These are phyloP conservation scores for Hypoxylon rubiginosum DNA, from an alignment of 2,329 filamentous ascomycete species.

Conservation along the genomic window DNA sequence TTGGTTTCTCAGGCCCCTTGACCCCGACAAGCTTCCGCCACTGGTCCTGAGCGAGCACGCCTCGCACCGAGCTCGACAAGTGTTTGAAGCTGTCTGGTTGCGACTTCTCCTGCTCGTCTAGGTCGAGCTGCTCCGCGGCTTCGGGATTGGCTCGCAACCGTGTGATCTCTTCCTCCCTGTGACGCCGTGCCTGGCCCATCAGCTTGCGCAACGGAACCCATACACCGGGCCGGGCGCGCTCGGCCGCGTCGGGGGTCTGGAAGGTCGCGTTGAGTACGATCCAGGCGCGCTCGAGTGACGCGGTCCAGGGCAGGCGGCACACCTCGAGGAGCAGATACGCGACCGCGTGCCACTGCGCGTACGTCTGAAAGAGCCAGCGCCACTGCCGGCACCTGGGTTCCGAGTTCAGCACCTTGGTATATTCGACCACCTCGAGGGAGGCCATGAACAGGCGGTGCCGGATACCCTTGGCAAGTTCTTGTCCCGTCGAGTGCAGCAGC, in stretches of 20 bases:
- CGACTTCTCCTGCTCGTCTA: constrained; percentile 61
- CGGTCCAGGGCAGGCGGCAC: constrained; percentile 63
- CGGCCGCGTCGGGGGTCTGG: constrained; percentile 57
- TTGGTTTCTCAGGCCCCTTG: constrained; percentile 43
- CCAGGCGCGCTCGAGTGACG: constrained; percentile 66
- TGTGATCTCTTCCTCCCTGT: constrained; percentile 65
- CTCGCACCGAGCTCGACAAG: constrained; percentile 61
- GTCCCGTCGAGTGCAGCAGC: constrained; percentile 58
- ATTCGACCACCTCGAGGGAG: constrained; percentile 68
- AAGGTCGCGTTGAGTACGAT: constrained; percentile 58
- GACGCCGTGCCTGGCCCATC: constrained; percentile 64
- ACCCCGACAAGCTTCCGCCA: constrained; percentile 65
- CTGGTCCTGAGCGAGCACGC: constrained; percentile 61
- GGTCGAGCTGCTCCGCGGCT: constrained; percentile 64
- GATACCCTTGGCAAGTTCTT: constrained; percentile 56
- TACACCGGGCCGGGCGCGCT: constrained; percentile 63
- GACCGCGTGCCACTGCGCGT: constrained; percentile 71
- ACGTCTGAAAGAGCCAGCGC: constrained; percentile 72
- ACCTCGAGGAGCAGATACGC: constrained; percentile 68
- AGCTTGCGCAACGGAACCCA: constrained; percentile 69
- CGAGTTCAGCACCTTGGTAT: constrained; percentile 66
- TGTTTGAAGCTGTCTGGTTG: constrained; percentile 63
- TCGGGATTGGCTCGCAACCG: constrained; percentile 63
- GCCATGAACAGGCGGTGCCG: constrained; percentile 62
- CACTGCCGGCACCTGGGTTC: constrained; percentile 64